Evolutionary conservation across 345 rosid species (phyloP).

Genomic region (Aquilaria sinensis): DNA sequence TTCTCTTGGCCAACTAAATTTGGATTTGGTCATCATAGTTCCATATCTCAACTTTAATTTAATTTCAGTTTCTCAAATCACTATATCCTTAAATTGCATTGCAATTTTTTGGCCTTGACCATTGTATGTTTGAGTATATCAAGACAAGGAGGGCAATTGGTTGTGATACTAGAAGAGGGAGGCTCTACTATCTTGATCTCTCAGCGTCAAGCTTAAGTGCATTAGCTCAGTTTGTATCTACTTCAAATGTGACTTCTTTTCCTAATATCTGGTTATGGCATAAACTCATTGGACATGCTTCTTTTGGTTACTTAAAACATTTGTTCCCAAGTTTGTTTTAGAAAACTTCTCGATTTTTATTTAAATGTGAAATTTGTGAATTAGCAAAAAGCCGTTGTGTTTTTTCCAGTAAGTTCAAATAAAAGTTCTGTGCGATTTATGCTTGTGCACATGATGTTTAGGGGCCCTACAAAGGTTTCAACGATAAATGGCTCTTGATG

Average conservation of each 20-base stretch:
- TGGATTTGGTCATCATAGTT: background rate
- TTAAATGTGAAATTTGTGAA: too few relatives aligned
- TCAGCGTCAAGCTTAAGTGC: background rate
- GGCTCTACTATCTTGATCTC: background rate
- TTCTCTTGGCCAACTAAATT: background rate
- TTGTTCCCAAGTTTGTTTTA: background rate
- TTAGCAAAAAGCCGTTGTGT: too few relatives aligned
- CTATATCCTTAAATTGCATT: background rate
- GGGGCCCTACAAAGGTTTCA: background rate
- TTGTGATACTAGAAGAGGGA: background rate
- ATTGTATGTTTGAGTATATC: constrained; percentile 6
- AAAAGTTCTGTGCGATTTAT: background rate
- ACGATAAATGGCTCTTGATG: background rate
- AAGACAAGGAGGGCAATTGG: background rate
- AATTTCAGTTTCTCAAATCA: background rate
- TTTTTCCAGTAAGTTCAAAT: too few relatives aligned
- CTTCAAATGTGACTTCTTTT: background rate
- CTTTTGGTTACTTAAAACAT: background rate
- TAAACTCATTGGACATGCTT: background rate
- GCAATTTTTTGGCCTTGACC: constrained; percentile 7
- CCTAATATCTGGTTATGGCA: background rate
- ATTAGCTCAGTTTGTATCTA: background rate
- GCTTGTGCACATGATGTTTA: background rate
- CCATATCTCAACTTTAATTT: constrained; percentile 1
- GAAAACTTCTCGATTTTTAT: too few relatives aligned